phyloP scores from a whole-genome alignment of 306 rosid species.

The Alnus glutinosa region DNA sequence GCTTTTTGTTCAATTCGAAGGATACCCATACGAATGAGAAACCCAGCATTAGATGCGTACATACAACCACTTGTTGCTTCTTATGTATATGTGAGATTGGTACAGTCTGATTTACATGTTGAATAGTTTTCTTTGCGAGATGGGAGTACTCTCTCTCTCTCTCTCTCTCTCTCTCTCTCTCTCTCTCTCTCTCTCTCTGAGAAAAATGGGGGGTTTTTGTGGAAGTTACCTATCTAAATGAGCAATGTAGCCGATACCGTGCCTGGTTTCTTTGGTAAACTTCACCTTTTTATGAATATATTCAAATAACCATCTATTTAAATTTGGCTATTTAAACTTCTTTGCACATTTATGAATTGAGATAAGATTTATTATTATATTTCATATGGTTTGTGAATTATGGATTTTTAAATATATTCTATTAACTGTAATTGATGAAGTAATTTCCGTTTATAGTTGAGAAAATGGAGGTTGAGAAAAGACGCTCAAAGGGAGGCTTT shows the following conservation, averaged over 20 bases:
- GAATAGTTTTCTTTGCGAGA: neutral
- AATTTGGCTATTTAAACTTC: neutral
- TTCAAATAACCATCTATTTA: neutral
- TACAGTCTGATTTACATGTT: constrained; percentile 21
- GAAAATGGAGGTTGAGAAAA: constrained; percentile 73
- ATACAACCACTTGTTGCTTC: neutral
- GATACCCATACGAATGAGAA: neutral
- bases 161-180: neutral
- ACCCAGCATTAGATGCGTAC: neutral
- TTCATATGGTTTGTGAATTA: constrained; percentile 10
- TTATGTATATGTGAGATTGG: neutral
- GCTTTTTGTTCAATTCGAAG: neutral
- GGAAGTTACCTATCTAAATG: neutral
- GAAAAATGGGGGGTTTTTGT: constrained; percentile 8
- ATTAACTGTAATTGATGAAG: constrained; percentile 2
- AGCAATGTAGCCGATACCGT: constrained; percentile 18
- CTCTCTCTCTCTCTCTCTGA: neutral
- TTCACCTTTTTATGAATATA: neutral
- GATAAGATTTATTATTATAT: constrained; percentile 1
- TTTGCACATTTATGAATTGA: constrained; percentile 10
- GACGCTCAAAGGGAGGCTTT: constrained; percentile 84
- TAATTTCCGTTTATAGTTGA: constrained; percentile 25
- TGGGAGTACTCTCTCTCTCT: neutral
- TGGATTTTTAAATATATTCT: neutral
- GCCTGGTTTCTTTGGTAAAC: neutral